These are phyloP conservation scores for Elaeagnus macrophylla DNA, from an alignment of 306 rosid genomes.

Conservation along the genomic window DNA sequence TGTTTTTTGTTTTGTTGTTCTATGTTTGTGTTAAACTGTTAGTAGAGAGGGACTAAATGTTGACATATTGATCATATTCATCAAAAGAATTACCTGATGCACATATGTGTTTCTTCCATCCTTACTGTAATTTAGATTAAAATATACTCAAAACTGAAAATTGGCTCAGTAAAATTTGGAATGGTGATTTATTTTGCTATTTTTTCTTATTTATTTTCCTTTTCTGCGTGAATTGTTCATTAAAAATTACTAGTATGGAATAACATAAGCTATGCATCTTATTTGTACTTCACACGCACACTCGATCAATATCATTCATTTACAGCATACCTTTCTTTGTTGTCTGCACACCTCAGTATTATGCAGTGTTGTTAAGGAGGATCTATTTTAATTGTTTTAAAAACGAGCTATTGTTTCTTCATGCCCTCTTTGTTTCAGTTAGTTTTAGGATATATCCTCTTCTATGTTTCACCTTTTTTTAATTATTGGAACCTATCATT, in stretches of 20 bases:
- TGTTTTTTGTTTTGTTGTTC: conserved; percentile 12
- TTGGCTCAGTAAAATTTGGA: background rate
- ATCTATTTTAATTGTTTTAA: too few relatives aligned
- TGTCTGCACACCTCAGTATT: too few relatives aligned
- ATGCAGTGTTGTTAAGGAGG: too few relatives aligned
- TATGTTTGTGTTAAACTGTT: conserved; percentile 4
- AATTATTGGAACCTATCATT: background rate
- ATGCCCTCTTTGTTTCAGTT: too few relatives aligned
- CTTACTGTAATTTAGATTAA: background rate
- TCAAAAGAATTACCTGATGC: background rate
- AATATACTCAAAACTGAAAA: background rate
- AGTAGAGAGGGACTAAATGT: background rate
- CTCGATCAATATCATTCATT: too few relatives aligned
- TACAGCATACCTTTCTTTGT: too few relatives aligned
- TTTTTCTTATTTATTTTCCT: background rate
- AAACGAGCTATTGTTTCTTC: too few relatives aligned
- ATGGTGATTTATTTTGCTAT: background rate
- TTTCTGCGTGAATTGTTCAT: too few relatives aligned
- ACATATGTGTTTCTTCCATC: background rate
- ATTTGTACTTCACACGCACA: background rate
- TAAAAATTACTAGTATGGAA: background rate
- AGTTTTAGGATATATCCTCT: background rate
- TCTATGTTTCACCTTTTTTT: background rate
- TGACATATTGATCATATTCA: background rate
- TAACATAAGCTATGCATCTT: background rate